These are phyloP conservation scores for Carallia pectinifolia DNA, from an alignment of 345 rosid species.

Conservation along the genomic window DNA sequence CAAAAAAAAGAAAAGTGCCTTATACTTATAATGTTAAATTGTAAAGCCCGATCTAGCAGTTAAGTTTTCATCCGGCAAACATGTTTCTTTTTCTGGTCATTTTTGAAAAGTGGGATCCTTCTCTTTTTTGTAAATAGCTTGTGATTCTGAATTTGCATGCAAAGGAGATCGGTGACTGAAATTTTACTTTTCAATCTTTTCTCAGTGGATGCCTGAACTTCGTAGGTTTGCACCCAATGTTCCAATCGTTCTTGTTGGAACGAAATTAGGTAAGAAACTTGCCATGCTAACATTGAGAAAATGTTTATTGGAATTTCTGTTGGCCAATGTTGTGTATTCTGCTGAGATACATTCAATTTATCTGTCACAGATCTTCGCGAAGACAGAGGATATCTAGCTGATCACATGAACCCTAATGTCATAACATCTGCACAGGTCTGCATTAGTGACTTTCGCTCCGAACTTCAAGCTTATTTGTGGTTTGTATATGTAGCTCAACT, in stretches of 20 bases:
- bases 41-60: constrained; percentile 7
- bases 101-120: constrained; percentile 11
- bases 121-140: constrained; percentile 1
- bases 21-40: constrained; percentile 12
- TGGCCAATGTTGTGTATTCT: background rate
- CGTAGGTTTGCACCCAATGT: constrained; percentile 92
- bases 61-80: constrained; percentile 10
- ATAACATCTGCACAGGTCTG: constrained; percentile 76
- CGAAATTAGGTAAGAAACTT: constrained; percentile 66
- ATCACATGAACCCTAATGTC: constrained; percentile 62
- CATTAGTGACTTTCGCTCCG: background rate
- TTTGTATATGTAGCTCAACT: background rate
- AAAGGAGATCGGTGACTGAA: constrained; percentile 7
- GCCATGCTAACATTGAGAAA: background rate
- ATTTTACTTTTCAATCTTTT: constrained; percentile 21
- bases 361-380: constrained; percentile 73
- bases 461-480: background rate
- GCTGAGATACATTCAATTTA: background rate
- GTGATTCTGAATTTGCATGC: constrained; percentile 6
- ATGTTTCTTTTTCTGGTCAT: background rate
- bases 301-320: background rate
- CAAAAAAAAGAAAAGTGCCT: constrained; percentile 11
- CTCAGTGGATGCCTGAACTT: constrained; percentile 99
- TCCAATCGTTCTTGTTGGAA: constrained; percentile 95
- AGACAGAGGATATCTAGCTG: constrained; percentile 61